Percentiles rank a stretch among this genome's conserved stretches.
These are phyloP conservation scores for Akanthomyces dipterigenus DNA, from an alignment of 2,329 filamentous ascomycete genomes.

Conservation along the genomic window DNA sequence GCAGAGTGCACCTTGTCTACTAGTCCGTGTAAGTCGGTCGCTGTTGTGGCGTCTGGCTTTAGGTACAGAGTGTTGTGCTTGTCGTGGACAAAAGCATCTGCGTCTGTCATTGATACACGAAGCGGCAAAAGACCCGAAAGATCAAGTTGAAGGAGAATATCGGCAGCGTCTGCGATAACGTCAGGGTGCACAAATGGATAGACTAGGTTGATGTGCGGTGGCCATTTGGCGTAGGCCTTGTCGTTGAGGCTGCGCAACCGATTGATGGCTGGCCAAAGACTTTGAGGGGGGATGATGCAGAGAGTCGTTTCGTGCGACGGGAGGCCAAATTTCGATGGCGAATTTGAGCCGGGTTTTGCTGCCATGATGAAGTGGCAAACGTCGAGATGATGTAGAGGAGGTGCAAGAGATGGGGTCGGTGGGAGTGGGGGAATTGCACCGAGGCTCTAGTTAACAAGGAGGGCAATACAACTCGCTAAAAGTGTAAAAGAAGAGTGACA, in stretches of 20 bases:
- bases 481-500: neutral
- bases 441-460: neutral
- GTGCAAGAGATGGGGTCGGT: neutral
- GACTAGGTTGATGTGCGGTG: constrained; percentile 58
- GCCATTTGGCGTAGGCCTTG: constrained; percentile 54
- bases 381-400: neutral
- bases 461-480: neutral
- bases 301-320: constrained; percentile 52
- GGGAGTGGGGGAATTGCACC: neutral
- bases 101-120: constrained; percentile 3
- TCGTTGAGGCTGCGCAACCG: constrained; percentile 56
- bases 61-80: constrained; percentile 45
- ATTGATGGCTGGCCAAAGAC: constrained; percentile 43
- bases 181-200: constrained; percentile 56
- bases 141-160: constrained; percentile 19
- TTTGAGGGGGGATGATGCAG: constrained; percentile 48
- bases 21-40: constrained; percentile 19
- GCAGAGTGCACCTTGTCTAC: constrained; percentile 25
- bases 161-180: constrained; percentile 35
- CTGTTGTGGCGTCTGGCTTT: constrained; percentile 16
- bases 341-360: neutral
- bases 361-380: neutral
- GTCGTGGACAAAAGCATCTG: constrained; percentile 42
- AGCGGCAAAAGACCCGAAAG: neutral
- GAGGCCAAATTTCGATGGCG: neutral